Evolutionary conservation across 306 rosid genomes (phyloP).

Genomic region (Cyamopsis tetragonoloba): DNA sequence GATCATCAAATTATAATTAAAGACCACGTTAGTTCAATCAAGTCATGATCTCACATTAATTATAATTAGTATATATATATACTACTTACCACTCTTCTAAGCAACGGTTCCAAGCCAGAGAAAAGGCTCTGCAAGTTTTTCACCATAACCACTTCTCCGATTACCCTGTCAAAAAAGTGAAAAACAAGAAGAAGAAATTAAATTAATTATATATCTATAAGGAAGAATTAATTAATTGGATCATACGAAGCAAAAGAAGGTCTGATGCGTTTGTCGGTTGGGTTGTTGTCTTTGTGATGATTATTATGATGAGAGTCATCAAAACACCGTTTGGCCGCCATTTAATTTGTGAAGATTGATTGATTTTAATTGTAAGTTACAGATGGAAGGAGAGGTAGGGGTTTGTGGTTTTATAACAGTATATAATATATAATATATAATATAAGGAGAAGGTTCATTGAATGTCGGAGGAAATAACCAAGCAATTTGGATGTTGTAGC

Average conservation of each 20-base stretch:
- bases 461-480: slow-evolving; percentile 54
- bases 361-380: no score
- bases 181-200: not conserved
- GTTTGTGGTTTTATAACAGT: no score
- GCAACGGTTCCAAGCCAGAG: slow-evolving; percentile 76
- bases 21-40: no score
- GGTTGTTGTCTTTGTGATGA: slow-evolving; percentile 41
- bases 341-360: slow-evolving; percentile 17
- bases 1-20: no score
- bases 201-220: no score
- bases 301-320: slow-evolving; percentile 43
- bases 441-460: slow-evolving; percentile 67
- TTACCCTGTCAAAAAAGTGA: slow-evolving; percentile 52
- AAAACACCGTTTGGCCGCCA: slow-evolving; percentile 62
- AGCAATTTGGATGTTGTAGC: slow-evolving; percentile 21
- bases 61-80: no score
- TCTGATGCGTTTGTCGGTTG: slow-evolving; percentile 40
- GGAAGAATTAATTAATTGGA: no score
- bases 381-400: no score
- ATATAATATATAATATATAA: no score
- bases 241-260: slow-evolving; percentile 83
- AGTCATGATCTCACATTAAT: no score
- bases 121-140: slow-evolving; percentile 65
- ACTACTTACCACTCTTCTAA: slow-evolving; percentile 77
- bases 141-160: slow-evolving; percentile 79